Evolutionary conservation across 169 alveolate species (phyloP).

Genomic region (Ichthyophthirius multifiliis): DNA sequence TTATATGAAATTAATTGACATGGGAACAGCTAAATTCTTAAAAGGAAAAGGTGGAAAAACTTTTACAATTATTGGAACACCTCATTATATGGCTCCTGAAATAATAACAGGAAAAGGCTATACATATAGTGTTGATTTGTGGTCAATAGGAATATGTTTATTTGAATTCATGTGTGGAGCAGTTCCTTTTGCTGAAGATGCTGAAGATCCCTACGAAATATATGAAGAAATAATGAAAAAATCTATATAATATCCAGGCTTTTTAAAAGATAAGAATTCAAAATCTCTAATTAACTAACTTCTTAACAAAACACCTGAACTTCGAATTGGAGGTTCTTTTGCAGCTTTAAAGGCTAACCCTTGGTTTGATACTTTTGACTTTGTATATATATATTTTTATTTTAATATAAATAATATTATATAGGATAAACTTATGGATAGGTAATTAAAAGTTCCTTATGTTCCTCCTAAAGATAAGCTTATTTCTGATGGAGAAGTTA

Average conservation of each 20-base stretch:
- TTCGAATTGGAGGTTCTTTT: conserved; percentile 33
- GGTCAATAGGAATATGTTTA: conserved; percentile 98
- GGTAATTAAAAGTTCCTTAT: conserved; percentile 35
- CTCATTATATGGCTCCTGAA: conserved; percentile 86
- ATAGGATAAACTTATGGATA: conserved; percentile 37
- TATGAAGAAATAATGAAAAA: conserved; percentile 91
- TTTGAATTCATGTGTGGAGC: conserved; percentile 98
- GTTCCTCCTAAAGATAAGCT: conserved; percentile 29
- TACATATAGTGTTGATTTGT: conserved; percentile 94
- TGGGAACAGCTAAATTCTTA: conserved; percentile 74
- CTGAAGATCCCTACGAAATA: conserved; percentile 94
- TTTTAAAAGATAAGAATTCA: conserved; percentile 31
- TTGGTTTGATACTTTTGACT: conserved; percentile 45
- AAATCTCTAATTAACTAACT: conserved; percentile 56
- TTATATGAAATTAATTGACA: conserved; percentile 70
- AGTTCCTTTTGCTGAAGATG: conserved; percentile 97
- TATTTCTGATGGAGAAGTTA: conserved; percentile 6
- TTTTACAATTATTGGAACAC: conserved; percentile 85
- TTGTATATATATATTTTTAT: conserved; percentile 2
- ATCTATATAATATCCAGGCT: conserved; percentile 35
- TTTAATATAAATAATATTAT: no score
- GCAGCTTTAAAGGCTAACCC: conserved; percentile 40
- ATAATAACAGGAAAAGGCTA: conserved; percentile 92
- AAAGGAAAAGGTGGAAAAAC: conserved; percentile 66
- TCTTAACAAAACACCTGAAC: conserved; percentile 53